These are phyloP conservation scores for Heterobasidion parviporum DNA, from an alignment of 1,284 basidiomycete species.

Conservation along the genomic window DNA sequence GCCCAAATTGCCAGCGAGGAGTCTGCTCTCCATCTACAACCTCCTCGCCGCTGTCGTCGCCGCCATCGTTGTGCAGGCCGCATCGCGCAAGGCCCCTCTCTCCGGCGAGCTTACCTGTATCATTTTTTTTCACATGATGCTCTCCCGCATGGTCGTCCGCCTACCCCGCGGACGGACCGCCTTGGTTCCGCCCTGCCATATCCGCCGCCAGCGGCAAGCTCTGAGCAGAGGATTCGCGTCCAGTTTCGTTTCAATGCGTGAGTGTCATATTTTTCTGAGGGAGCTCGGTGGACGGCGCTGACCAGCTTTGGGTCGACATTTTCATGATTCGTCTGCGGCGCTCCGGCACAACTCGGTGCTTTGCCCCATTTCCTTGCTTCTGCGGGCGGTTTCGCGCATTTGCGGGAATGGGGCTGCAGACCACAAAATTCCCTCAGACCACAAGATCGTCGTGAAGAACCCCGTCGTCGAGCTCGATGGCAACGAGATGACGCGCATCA, in stretches of 20 bases:
- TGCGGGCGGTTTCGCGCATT: neutral
- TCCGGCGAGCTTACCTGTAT: neutral
- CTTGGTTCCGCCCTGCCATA: neutral
- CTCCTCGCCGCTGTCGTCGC: neutral
- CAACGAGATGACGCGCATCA: conserved; percentile 96
- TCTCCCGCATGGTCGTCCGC: neutral
- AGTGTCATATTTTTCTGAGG: conserved; percentile 10
- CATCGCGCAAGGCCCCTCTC: neutral
- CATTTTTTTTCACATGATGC: neutral
- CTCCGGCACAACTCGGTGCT: neutral
- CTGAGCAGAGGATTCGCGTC: conserved; percentile 20
- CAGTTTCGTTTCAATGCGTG: conserved; percentile 20
- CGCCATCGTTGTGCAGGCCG: neutral
- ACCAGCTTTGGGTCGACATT: neutral
- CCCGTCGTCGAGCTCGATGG: conserved; percentile 96
- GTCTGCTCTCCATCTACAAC: neutral
- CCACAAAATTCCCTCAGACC: conserved; percentile 14
- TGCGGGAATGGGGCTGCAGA: neutral
- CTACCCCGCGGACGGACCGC: neutral
- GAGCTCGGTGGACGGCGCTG: neutral
- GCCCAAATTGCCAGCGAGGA: neutral
- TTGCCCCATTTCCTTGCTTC: neutral
- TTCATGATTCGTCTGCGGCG: neutral
- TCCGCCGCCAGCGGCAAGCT: neutral
- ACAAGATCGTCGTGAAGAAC: conserved; percentile 80